Percentiles rank a stretch among this genome's conserved stretches.
These are phyloP conservation scores for Globisporangium solare DNA, from an alignment of 352 stramenopile genomes.

Conservation along the genomic window DNA sequence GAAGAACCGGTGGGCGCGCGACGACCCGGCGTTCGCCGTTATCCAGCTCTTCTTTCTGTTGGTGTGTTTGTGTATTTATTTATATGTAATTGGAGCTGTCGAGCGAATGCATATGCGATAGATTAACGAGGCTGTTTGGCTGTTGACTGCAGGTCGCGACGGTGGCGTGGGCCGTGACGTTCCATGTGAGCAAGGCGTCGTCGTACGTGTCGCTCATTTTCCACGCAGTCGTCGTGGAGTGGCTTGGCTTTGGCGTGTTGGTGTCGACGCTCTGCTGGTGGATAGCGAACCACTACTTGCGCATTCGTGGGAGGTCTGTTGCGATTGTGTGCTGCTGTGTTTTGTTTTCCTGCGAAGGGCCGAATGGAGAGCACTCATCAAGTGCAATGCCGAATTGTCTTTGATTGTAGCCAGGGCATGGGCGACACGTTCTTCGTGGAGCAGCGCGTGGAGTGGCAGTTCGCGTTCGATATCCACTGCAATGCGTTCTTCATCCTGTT, in stretches of 20 bases:
- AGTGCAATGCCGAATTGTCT: neutral
- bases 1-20: conserved; percentile 98
- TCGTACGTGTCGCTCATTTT: conserved; percentile 66
- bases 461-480: conserved; percentile 99
- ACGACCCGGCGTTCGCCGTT: conserved; percentile 96
- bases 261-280: conserved; percentile 72
- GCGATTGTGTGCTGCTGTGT: neutral
- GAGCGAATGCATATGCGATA: neutral
- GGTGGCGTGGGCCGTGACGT: conserved; percentile 75
- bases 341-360: no score
- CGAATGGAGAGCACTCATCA: neutral
- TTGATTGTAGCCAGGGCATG: conserved; percentile 44
- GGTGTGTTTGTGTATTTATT: conserved; percentile 14
- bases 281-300: conserved; percentile 68
- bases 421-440: conserved; percentile 88
- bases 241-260: conserved; percentile 68
- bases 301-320: conserved; percentile 49
- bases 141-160: conserved; percentile 36
- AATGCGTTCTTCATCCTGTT: conserved; percentile 98
- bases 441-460: conserved; percentile 98
- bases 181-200: conserved; percentile 44
- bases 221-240: conserved; percentile 78
- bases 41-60: conserved; percentile 93
- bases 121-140: neutral
- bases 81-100: no score